These are phyloP conservation scores for Hypoxylon sp. DNA, from an alignment of 2,329 filamentous ascomycete species.

Conservation along the genomic window DNA sequence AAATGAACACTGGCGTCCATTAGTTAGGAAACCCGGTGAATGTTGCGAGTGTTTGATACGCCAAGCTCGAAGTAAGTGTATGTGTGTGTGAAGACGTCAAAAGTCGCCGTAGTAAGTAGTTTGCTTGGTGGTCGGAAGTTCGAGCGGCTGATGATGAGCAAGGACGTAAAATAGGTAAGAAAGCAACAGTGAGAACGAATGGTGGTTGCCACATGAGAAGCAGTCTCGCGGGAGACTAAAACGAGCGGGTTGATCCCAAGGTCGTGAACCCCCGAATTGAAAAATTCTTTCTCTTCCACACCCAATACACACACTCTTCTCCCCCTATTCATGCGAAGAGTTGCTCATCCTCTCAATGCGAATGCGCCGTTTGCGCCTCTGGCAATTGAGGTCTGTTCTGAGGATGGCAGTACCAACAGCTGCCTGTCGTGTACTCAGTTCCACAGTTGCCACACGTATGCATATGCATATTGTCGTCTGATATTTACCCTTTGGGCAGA, in stretches of 20 bases:
- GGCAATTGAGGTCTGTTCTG: conserved; percentile 47
- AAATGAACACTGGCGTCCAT: conserved; percentile 19
- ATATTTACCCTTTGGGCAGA: conserved; percentile 19
- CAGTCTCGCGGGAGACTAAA: conserved; percentile 25
- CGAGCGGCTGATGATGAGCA: conserved; percentile 16
- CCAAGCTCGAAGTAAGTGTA: conserved; percentile 21
- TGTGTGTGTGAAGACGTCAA: not conserved
- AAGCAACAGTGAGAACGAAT: conserved; percentile 25
- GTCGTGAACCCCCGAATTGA: conserved; percentile 27
- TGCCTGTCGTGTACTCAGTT: conserved; percentile 53
- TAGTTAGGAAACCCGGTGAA: conserved; percentile 20
- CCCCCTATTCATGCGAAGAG: conserved; percentile 13
- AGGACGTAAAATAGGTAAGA: conserved; percentile 22
- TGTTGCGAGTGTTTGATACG: conserved; percentile 28
- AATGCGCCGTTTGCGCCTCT: conserved; percentile 26
- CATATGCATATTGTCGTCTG: conserved; percentile 49
- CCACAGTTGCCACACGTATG: conserved; percentile 54
- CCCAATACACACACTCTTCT: conserved; percentile 4
- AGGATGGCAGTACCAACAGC: conserved; percentile 55
- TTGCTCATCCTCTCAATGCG: conserved; percentile 25
- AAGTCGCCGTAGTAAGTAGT: conserved; percentile 4
- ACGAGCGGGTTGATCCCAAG: conserved; percentile 25
- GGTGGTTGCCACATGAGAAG: conserved; percentile 27
- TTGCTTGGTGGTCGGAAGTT: not conserved
- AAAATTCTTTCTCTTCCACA: conserved; percentile 24